phyloP scores from a whole-genome alignment of 192 early-diverging fungal genomes.

The Coemansia aciculifera region DNA sequence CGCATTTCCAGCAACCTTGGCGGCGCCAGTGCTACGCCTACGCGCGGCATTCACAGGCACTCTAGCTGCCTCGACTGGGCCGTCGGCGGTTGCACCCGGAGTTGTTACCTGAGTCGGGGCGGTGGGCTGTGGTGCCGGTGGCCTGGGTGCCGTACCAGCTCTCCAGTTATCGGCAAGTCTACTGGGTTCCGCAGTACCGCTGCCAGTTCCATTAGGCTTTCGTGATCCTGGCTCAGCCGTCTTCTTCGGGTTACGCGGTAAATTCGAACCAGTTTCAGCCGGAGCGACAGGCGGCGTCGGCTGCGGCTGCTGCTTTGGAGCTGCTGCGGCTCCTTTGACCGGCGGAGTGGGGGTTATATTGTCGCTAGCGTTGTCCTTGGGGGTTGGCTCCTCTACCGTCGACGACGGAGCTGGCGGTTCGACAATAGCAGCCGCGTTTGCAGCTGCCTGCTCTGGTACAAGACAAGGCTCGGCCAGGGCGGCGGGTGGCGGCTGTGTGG shows the following conservation, averaged over 20 bases:
- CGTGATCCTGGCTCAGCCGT: background rate
- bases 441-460: background rate
- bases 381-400: background rate
- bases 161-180: slow-evolving; percentile 12
- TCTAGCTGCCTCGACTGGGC: background rate
- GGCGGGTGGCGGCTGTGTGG: background rate
- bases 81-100: background rate
- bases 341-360: background rate
- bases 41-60: background rate
- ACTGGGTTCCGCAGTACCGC: background rate
- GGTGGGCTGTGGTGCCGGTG: background rate
- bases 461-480: background rate
- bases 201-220: background rate
- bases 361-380: background rate
- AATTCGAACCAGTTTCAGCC: background rate
- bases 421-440: background rate
- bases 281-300: background rate
- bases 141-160: slow-evolving; percentile 3
- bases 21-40: slow-evolving; percentile 13
- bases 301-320: background rate
- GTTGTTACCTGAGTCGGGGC: background rate
- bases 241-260: background rate
- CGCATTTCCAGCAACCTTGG: background rate
- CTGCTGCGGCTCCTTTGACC: background rate
- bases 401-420: background rate